These are phyloP conservation scores for Bipolaris zeicola DNA, from an alignment of 2,329 filamentous ascomycete genomes.

Conservation along the genomic window DNA sequence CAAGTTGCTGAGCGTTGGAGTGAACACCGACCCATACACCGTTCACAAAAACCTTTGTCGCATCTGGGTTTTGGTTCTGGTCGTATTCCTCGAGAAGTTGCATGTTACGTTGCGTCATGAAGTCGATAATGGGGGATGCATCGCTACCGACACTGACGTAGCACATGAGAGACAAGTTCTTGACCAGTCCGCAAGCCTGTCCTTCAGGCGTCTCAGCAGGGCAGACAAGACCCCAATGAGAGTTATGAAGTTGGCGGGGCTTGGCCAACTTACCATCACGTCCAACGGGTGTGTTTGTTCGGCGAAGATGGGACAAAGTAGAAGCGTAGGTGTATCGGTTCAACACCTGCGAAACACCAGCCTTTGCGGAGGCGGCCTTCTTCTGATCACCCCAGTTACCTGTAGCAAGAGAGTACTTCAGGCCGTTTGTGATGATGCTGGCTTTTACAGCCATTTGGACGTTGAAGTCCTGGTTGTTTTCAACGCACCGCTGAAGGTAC, in stretches of 20 bases:
- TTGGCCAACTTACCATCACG: constrained; percentile 98
- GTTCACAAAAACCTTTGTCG: constrained; percentile 98
- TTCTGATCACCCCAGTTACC: constrained; percentile 99
- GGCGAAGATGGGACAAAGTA: constrained; percentile 91
- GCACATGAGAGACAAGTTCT: constrained; percentile 97
- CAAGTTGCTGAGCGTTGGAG: constrained; percentile 83
- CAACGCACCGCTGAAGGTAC: constrained; percentile 90
- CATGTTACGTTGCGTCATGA: constrained; percentile 96
- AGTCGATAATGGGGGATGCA: constrained; percentile 87
- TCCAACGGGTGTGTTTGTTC: constrained; percentile 97
- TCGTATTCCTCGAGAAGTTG: constrained; percentile 93
- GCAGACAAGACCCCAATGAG: constrained; percentile 97
- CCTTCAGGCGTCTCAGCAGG: constrained; percentile 97
- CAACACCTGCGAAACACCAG: constrained; percentile 96
- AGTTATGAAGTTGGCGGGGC: constrained; percentile 96
- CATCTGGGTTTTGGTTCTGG: constrained; percentile 72
- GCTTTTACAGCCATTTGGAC: constrained; percentile 89
- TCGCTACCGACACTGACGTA: constrained; percentile 96
- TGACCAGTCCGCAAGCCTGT: constrained; percentile 96
- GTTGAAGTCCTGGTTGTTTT: constrained; percentile 87
- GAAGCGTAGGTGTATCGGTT: constrained; percentile 98
- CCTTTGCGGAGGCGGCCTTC: constrained; percentile 92
- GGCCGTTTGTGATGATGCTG: constrained; percentile 85
- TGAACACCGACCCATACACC: constrained; percentile 98
- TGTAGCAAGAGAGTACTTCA: constrained; percentile 96